Conservation (phyloP, 2,329 filamentous ascomycete species). For the Mariannaea elegans region DNA sequence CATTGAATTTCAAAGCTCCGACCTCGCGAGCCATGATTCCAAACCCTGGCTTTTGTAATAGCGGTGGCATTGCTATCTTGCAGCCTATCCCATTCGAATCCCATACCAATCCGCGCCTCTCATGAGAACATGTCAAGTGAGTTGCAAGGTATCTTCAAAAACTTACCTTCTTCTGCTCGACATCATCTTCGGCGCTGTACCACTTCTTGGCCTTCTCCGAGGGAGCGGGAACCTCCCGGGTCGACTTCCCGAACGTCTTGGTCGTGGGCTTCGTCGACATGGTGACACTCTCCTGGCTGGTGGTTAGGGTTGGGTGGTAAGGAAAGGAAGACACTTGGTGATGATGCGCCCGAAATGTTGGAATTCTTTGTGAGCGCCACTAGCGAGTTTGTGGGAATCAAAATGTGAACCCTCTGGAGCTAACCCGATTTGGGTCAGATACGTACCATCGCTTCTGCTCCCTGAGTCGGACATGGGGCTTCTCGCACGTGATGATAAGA, state of each 20-base stretch:
- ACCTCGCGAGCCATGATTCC: conserved; percentile 26
- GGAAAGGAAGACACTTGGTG: conserved; percentile 50
- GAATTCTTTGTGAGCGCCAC: conserved; percentile 53
- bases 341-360: conserved; percentile 50
- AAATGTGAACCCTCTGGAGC: conserved; percentile 55
- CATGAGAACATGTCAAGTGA: conserved; percentile 22
- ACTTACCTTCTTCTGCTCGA: conserved; percentile 92
- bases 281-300: conserved; percentile 61
- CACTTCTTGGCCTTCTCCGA: conserved; percentile 97
- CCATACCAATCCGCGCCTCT: conserved; percentile 18
- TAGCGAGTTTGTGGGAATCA: conserved; percentile 55
- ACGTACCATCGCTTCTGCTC: conserved; percentile 26
- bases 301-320: conserved; percentile 47
- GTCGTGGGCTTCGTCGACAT: conserved; percentile 81
- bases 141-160: conserved; percentile 33
- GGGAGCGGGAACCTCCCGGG: conserved; percentile 86
- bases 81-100: conserved; percentile 21
- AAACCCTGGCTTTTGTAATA: conserved; percentile 15
- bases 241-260: conserved; percentile 98
- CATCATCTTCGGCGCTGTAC: conserved; percentile 95
- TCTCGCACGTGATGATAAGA: conserved; percentile 50
- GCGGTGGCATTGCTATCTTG: conserved; percentile 22
- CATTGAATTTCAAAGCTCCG: conserved; percentile 27
- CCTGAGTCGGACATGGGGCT: conserved; percentile 44
- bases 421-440: conserved; percentile 42